Base-by-base conservation (phyloP, 805 yeast genomes). In the Saccharomycopsis oosterbeekiorum region DNA sequence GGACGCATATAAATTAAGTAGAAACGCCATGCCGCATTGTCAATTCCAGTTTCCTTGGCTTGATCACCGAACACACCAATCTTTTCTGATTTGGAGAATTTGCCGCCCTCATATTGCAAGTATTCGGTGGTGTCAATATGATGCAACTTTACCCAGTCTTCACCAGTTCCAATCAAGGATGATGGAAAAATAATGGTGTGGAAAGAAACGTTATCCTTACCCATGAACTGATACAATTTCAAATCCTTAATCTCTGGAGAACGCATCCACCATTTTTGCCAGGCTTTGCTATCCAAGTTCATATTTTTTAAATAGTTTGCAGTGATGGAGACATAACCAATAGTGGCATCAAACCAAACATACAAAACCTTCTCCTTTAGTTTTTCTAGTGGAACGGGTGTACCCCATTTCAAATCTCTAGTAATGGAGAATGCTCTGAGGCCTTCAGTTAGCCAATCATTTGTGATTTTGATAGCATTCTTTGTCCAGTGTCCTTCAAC, bases 291-390 rank as follows among this genome's bases (percentile, higher is more conserved):
- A 11, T 58, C 59, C 11, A 36, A 29, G 11, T 64, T 64, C 26
- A 59, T 56, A 55, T 76, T 76, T 53, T 80, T 73, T 17, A 90
- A 84, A 76, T 93, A 96, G 73, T 87, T 88, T 29, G 98, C 97
- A 36, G 99, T 94, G 70, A 94, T 94, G 58, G 97, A 90, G 62
- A 92, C 84, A 73, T 94, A 94, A 55, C 99, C 99, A 68, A 94
- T 94, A 57, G 97, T 83, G 43, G 99, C 99, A 76, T 94, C 99
- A 68, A 94, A 94, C 99, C 99, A 94, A 62, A 94, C 99, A 71
- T 94, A 94, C 69, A 94, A 78, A 12, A 94, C 99, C 75, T 94
- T 94, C 60, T 90, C 86, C 67, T 86, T 84, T 77, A 80, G 94
- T 58, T 84, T 89, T 68, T 88, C 86, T 67, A 89, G 77, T 57